phyloP scores from a whole-genome alignment of 495 filamentous ascomycete genomes.

The Apodospora peruviana region DNA sequence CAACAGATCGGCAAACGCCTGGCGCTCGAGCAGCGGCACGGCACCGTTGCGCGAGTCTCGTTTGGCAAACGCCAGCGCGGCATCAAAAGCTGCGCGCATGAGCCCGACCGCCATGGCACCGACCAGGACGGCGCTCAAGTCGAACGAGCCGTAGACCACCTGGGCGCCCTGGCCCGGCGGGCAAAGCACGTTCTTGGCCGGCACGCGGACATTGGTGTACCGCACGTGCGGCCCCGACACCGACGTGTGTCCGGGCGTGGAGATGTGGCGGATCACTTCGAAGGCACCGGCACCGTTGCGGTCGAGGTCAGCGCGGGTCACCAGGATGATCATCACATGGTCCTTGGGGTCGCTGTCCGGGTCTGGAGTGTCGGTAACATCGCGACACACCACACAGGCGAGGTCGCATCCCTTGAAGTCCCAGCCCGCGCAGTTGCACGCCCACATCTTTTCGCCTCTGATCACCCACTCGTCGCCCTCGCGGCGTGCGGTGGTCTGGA shows the following conservation, averaged over 20 bases:
- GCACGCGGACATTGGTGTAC: constrained; percentile 45
- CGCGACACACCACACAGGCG: constrained; percentile 48
- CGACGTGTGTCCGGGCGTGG: constrained; percentile 40
- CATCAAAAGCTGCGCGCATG: constrained; percentile 50
- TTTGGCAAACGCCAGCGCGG: constrained; percentile 44
- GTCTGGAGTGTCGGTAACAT: constrained; percentile 17
- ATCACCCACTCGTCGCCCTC: constrained; percentile 51
- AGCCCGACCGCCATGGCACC: constrained; percentile 50
- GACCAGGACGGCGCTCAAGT: constrained; percentile 40
- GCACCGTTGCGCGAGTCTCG: constrained; percentile 35
- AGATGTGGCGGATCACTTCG: constrained; percentile 36
- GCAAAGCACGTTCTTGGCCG: constrained; percentile 39
- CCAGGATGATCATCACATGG: constrained; percentile 41
- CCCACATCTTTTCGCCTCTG: constrained; percentile 55
- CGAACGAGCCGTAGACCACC: constrained; percentile 36
- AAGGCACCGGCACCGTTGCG: constrained; percentile 34
- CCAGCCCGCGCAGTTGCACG: constrained; percentile 51
- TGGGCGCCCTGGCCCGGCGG: constrained; percentile 35
- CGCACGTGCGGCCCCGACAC: constrained; percentile 40
- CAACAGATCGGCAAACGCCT: constrained; percentile 46
- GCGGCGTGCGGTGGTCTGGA: constrained; percentile 42
- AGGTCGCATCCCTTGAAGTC: constrained; percentile 47
- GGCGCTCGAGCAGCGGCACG: constrained; percentile 36
- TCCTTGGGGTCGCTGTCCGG: constrained; percentile 27
- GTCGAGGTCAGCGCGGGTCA: constrained; percentile 41